A percentile compares a stretch with the other conserved stretches of the same genome.
Conservation (phyloP, 495 filamentous ascomycete species). For the Daldinia loculata region DNA sequence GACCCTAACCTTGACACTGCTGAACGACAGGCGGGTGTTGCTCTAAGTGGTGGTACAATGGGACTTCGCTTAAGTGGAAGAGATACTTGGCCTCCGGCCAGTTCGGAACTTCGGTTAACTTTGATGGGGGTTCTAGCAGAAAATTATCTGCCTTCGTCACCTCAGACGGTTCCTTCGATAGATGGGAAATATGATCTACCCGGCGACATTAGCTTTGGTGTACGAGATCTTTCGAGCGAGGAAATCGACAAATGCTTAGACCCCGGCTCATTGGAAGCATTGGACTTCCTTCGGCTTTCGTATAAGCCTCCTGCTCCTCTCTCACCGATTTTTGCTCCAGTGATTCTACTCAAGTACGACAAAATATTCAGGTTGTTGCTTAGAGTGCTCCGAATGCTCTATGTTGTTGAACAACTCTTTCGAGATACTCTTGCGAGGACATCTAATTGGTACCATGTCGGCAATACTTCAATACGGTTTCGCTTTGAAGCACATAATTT, state of each 20-base stretch:
- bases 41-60: constrained; percentile 74
- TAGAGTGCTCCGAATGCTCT: constrained; percentile 79
- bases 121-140: constrained; percentile 88
- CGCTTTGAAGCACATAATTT: constrained; percentile 82
- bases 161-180: constrained; percentile 1
- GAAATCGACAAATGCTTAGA: constrained; percentile 84
- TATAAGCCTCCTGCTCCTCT: constrained; percentile 82
- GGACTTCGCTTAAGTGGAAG: constrained; percentile 80
- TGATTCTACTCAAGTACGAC: constrained; percentile 80
- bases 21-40: constrained; percentile 72
- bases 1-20: constrained; percentile 83
- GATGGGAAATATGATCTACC: constrained; percentile 67
- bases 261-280: constrained; percentile 78
- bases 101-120: constrained; percentile 86
- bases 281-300: constrained; percentile 88
- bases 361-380: constrained; percentile 80
- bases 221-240: constrained; percentile 78
- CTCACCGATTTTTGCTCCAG: constrained; percentile 73
- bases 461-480: constrained; percentile 66
- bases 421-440: constrained; percentile 62
- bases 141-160: constrained; percentile 58
- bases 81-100: constrained; percentile 89
- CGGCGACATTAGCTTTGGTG: constrained; percentile 83
- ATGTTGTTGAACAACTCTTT: constrained; percentile 74
- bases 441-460: constrained; percentile 40